phyloP scores from a whole-genome alignment of 2,329 filamentous ascomycete genomes.

The Lachnellula arida region DNA sequence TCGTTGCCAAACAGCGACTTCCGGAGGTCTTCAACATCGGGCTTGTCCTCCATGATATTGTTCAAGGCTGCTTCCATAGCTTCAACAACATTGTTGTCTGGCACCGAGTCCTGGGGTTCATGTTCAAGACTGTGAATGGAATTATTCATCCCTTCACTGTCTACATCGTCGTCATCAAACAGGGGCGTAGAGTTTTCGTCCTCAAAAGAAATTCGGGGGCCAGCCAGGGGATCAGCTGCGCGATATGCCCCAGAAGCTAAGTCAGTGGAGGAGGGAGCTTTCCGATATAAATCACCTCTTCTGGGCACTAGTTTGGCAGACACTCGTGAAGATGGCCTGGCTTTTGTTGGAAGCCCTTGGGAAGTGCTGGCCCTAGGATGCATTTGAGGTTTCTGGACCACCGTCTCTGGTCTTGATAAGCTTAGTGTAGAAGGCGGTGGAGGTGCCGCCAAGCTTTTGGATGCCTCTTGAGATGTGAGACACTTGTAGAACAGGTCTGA shows the following conservation, averaged over 20 bases:
- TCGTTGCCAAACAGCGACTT: constrained; percentile 63
- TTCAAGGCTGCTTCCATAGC: constrained; percentile 90
- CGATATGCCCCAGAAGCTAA: constrained; percentile 43
- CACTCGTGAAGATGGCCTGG: constrained; percentile 42
- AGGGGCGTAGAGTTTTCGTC: constrained; percentile 53
- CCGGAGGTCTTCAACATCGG: constrained; percentile 59
- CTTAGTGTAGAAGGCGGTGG: constrained; percentile 19
- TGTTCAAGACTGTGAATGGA: constrained; percentile 79
- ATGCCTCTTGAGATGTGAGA: constrained; percentile 77
- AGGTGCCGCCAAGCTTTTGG: constrained; percentile 31
- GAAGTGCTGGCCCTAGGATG: constrained; percentile 21
- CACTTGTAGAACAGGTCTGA: constrained; percentile 97
- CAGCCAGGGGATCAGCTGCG: constrained; percentile 31
- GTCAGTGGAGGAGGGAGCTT: constrained; percentile 58
- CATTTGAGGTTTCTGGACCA: constrained; percentile 28
- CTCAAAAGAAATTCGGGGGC: constrained; percentile 65
- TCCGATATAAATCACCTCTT: constrained; percentile 50
- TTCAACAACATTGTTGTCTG: constrained; percentile 78
- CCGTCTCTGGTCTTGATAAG: constrained; percentile 35
- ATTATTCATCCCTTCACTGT: constrained; percentile 62
- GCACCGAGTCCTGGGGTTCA: constrained; percentile 53
- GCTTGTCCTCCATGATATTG: constrained; percentile 82
- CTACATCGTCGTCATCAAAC: constrained; percentile 79
- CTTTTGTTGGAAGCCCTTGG: constrained; percentile 36
- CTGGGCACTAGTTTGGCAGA: constrained; percentile 42